Evolutionary conservation across 257 asterid genomes (phyloP).

Genomic region (Lycium ferocissimum): DNA sequence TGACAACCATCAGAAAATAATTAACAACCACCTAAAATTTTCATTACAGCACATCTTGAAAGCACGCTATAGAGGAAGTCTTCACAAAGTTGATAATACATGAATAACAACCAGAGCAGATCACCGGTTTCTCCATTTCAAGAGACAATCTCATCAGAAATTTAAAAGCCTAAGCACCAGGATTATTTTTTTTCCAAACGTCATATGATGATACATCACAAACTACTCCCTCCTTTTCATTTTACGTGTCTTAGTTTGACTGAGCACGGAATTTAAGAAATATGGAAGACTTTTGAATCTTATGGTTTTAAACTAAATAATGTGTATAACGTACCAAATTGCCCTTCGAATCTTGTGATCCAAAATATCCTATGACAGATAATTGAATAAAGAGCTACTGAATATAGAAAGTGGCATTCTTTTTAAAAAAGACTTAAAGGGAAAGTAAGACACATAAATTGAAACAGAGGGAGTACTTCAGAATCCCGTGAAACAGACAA

Average conservation of each 20-base stretch:
- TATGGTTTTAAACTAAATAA: no score
- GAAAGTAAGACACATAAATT: neutral
- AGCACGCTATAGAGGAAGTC: neutral
- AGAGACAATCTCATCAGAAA: neutral
- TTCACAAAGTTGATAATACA: slow-evolving; percentile 23
- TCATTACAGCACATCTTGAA: neutral
- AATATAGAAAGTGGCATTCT: neutral
- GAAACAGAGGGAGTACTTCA: neutral
- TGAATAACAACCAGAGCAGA: neutral
- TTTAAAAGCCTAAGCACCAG: neutral
- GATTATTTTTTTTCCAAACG: neutral
- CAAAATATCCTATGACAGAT: neutral
- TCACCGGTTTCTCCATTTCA: slow-evolving; percentile 13
- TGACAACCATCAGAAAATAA: neutral
- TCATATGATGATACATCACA: neutral
- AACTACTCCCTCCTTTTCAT: neutral
- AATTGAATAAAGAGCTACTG: neutral
- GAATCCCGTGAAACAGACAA: slow-evolving; percentile 17
- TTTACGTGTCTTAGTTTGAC: neutral
- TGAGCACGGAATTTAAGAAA: no score
- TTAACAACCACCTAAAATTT: neutral
- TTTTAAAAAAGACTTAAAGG: neutral
- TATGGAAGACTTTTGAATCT: no score
- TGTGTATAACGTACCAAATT: neutral
- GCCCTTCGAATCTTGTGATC: neutral